These are phyloP conservation scores for Begonia loranthoides DNA, from an alignment of 306 rosid species.

Conservation along the genomic window DNA sequence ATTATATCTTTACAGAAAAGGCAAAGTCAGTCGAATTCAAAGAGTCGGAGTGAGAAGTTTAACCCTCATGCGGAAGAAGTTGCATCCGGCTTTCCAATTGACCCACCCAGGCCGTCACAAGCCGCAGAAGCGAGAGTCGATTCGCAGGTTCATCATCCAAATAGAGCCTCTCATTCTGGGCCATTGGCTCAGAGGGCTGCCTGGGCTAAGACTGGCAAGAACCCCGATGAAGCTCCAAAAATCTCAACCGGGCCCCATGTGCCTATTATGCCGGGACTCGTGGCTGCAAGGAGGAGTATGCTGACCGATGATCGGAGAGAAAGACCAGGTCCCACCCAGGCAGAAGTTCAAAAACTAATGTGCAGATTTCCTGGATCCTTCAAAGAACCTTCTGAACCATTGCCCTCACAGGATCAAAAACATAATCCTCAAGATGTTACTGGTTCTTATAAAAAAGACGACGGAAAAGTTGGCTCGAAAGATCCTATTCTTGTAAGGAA, in stretches of 20 bases:
- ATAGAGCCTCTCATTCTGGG: constrained; percentile 97
- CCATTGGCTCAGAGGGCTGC: constrained; percentile 83
- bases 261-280: constrained; percentile 59
- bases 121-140: constrained; percentile 38
- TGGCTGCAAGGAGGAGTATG: constrained; percentile 80
- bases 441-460: constrained; percentile 59
- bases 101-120: constrained; percentile 97
- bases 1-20: constrained; percentile 50
- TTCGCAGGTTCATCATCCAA: too few relatives aligned
- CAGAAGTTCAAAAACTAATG: constrained; percentile 55
- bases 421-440: constrained; percentile 24
- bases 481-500: constrained; percentile 71
- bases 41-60: constrained; percentile 97
- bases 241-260: constrained; percentile 61
- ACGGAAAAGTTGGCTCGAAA: constrained; percentile 42
- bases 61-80: constrained; percentile 88
- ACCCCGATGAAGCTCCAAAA: constrained; percentile 67
- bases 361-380: constrained; percentile 86
- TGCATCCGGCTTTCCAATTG: constrained; percentile 91
- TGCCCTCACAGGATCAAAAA: constrained; percentile 48
- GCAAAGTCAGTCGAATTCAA: constrained; percentile 51
- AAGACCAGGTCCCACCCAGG: constrained; percentile 63
- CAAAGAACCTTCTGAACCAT: constrained; percentile 68
- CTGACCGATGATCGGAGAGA: constrained; percentile 74
- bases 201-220: constrained; percentile 77